phyloP scores from a whole-genome alignment of 2,329 filamentous ascomycete species.

The Graphilbum fragrans region DNA sequence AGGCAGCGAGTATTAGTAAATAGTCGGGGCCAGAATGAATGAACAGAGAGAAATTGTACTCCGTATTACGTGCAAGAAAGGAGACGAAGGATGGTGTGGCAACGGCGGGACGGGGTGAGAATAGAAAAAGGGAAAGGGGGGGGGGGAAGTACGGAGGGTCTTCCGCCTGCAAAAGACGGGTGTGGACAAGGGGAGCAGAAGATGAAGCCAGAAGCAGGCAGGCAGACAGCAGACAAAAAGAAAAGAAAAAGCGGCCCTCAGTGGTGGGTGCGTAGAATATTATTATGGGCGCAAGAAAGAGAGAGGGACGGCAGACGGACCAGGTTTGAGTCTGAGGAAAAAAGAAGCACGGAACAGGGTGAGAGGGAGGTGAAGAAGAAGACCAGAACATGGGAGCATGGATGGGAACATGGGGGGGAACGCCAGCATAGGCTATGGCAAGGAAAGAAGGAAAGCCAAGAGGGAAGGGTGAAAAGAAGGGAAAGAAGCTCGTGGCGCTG shows the following conservation, averaged over 20 bases:
- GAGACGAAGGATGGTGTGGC: neutral
- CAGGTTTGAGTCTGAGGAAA: neutral
- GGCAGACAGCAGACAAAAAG: neutral
- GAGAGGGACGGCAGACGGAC: neutral
- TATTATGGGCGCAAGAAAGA: too few relatives aligned
- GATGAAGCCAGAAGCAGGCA: neutral
- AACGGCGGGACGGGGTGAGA: neutral
- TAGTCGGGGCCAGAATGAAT: neutral
- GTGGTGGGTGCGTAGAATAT: too few relatives aligned
- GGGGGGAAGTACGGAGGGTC: too few relatives aligned
- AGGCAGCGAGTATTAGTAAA: slow-evolving; percentile 1
- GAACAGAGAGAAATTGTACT: neutral
- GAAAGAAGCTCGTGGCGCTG: neutral
- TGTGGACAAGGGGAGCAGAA: neutral
- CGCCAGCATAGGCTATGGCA: too few relatives aligned
- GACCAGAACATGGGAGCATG: neutral
- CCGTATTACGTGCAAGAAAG: neutral
- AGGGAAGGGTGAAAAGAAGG: neutral
- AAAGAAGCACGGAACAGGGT: neutral
- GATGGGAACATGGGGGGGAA: too few relatives aligned
- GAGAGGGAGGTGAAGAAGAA: neutral
- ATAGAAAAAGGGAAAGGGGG: neutral
- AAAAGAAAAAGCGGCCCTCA: neutral
- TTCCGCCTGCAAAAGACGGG: too few relatives aligned
- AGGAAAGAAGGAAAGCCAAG: neutral